Evolutionary conservation across 2,329 filamentous ascomycete genomes (phyloP), one percentile per base, ranked within the genome.

Genomic region (Colletotrichum filicis): DNA sequence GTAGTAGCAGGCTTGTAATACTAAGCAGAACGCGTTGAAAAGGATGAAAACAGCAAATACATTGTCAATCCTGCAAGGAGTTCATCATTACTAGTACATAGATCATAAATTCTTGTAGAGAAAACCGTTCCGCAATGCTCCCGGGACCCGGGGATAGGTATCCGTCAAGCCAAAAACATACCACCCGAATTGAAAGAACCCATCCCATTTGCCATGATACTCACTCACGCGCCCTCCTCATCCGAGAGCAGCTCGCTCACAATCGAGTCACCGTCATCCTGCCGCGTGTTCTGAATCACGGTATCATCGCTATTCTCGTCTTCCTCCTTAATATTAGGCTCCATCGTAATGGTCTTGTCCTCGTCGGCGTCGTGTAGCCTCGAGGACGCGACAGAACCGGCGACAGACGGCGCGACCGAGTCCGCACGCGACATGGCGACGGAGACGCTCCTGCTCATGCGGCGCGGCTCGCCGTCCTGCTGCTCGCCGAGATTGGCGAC

Each of bases 401-500:
- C 61, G 14, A 53, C n/a, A 19, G 61, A 65, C 14, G 49, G 49
- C 9, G 52, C 49, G 19, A 22, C 49, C 5, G 62, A 65, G n/a
- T 49, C 62, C 5, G 62, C 56, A 9, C 57, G 32, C 6, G 71
- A 82, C 30, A 81, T 78, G 6, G 76, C 79, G 11, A 85, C 78
- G 0, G 87, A 88, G 16, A 82, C 81, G 66, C 85, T 86, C 35
- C 86, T 83, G 76, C 86, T 88, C 9, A 80, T 72, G 28, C 82
- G 84, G 28, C 84, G 82, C 32, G 83, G 77, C n/a, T 82, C 77
- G 52, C 76, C 76, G 2, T 79, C 80, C 66, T 82, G 80, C 74
- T 79, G 79, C 78, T 87, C 88, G 68, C 88, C 87, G 3, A 92
- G 85, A 37, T 80, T 80, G 77, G 92, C 92, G 75, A 92, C 90